phyloP scores from a whole-genome alignment of 768 basidiomycete genomes.

The Boletus sp. region DNA sequence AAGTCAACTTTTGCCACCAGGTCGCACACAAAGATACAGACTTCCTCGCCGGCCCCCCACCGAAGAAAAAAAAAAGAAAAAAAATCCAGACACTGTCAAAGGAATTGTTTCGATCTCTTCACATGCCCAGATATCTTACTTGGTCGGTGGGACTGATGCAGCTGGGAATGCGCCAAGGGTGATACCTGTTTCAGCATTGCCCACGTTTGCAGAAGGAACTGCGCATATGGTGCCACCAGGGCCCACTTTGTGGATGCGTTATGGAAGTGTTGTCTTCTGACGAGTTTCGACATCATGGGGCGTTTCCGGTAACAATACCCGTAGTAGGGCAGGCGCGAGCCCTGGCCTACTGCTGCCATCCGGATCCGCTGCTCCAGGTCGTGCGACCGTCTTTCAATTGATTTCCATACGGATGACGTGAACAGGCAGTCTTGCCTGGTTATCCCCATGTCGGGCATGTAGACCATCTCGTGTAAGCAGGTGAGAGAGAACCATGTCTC shows the following conservation, averaged over 20 bases:
- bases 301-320: conserved; percentile 25
- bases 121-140: conserved; percentile 22
- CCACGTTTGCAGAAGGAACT: not conserved
- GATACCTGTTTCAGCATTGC: conserved; percentile 31
- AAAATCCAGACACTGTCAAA: conserved; percentile 10
- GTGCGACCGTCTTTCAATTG: conserved; percentile 29
- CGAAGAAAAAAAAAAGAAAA: not conserved
- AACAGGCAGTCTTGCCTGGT: conserved; percentile 16
- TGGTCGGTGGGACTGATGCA: conserved; percentile 18
- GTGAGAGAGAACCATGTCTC: conserved; percentile 23
- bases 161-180: conserved; percentile 25
- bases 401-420: conserved; percentile 29
- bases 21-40: conserved; percentile 5
- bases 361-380: conserved; percentile 23
- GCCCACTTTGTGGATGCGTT: conserved; percentile 29
- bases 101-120: conserved; percentile 14
- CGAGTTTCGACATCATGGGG: conserved; percentile 28
- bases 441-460: conserved; percentile 26
- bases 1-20: not conserved
- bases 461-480: conserved; percentile 29
- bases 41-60: not conserved
- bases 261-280: conserved; percentile 28
- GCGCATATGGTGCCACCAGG: not conserved
- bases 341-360: conserved; percentile 10
- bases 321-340: conserved; percentile 10